A percentile compares a stretch with the other conserved stretches of the same genome.
Evolutionary conservation across 2,329 filamentous ascomycete genomes (phyloP).

Genomic region (Myriosclerotinia curreyana): DNA sequence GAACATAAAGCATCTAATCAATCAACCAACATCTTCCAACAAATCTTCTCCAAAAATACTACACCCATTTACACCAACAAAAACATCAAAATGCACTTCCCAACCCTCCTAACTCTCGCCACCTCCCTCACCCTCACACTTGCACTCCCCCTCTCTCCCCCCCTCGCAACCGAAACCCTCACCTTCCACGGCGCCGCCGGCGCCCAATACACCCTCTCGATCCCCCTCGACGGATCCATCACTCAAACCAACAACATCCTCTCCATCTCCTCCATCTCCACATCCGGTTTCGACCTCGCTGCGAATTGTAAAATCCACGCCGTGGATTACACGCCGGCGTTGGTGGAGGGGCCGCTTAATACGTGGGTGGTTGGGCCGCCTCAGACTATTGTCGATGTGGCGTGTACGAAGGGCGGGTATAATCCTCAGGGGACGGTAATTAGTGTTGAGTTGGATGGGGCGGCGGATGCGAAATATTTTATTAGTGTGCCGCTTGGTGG

Average conservation of each 20-base stretch:
- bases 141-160: conserved; percentile 25
- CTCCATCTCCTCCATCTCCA: conserved; percentile 25
- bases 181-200: conserved; percentile 34
- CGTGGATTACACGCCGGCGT: conserved; percentile 30
- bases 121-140: too few species aligned
- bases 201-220: conserved; percentile 28
- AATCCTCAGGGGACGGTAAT: conserved; percentile 22
- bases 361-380: conserved; percentile 35
- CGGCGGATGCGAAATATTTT: conserved; percentile 32
- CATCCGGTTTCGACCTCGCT: conserved; percentile 23
- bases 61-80: too few species aligned
- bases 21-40: neutral
- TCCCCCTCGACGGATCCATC: conserved; percentile 29
- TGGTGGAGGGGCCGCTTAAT: conserved; percentile 28
- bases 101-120: conserved; percentile 25
- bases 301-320: conserved; percentile 29
- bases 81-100: conserved; percentile 28
- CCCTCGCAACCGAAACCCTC: conserved; percentile 20
- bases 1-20: neutral
- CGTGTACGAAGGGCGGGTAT: conserved; percentile 24
- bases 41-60: neutral
- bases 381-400: conserved; percentile 31
- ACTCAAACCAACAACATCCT: conserved; percentile 25
- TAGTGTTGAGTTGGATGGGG: conserved; percentile 33
- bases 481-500: conserved; percentile 32